phyloP scores from a whole-genome alignment of 495 filamentous ascomycete species.

The Apiosordaria backusii region DNA sequence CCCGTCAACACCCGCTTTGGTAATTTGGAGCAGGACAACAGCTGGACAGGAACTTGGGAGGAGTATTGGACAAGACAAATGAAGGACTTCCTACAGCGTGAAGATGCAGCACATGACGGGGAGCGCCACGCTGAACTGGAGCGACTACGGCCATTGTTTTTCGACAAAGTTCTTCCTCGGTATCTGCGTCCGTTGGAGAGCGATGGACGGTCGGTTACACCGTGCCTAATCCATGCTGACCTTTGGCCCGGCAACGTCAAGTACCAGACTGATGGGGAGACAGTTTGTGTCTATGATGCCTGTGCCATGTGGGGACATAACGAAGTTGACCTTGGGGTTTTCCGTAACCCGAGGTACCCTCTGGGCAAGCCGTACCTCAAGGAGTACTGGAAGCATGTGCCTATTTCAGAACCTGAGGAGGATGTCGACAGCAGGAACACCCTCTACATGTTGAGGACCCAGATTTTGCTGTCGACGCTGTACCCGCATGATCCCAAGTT shows the following conservation, averaged over 20 bases:
- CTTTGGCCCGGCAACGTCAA: conserved; percentile 47
- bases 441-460: conserved; percentile 28
- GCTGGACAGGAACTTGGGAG: conserved; percentile 46
- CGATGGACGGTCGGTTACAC: conserved; percentile 39
- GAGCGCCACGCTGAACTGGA: conserved; percentile 18
- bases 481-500: conserved; percentile 21
- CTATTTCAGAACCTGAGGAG: conserved; percentile 28
- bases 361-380: conserved; percentile 24
- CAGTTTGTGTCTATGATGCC: conserved; percentile 44
- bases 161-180: conserved; percentile 39
- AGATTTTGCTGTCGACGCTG: conserved; percentile 19
- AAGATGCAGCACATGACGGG: conserved; percentile 16
- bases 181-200: conserved; percentile 38
- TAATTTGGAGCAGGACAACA: conserved; percentile 38
- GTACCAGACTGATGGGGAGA: conserved; percentile 30
- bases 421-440: conserved; percentile 32
- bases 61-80: conserved; percentile 36
- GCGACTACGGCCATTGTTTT: conserved; percentile 17
- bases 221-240: conserved; percentile 46
- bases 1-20: conserved; percentile 45
- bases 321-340: conserved; percentile 44
- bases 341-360: conserved; percentile 27
- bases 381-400: conserved; percentile 26
- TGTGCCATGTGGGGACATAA: conserved; percentile 49
- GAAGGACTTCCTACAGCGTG: conserved; percentile 19